Evolutionary conservation across 495 filamentous ascomycete species (phyloP), one percentile per base, ranked within the genome.

Genomic region (Cladorrhinum samala): DNA sequence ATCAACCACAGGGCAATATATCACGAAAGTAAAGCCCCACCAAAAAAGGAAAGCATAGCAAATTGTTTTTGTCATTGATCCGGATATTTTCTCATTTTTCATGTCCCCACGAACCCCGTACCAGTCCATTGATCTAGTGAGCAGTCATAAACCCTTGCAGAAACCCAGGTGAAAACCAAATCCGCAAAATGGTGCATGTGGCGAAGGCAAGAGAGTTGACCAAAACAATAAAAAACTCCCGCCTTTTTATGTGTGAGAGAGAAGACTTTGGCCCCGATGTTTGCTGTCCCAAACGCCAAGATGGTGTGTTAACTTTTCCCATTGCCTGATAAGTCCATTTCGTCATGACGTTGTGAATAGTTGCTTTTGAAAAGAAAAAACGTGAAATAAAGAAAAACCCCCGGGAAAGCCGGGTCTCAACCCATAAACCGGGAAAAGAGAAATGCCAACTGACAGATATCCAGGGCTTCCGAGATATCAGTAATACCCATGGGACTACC

Each of bases 401-500:
- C 40, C 43, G 30, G 40, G 46, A 42, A 56, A 52, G 17, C 33
- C 11, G 30, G 9, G 47, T 43, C 37, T 39, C 54, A 43, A 48
- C 55, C 24, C 58, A 59, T 53, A 47, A 48, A 55, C 43, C 19
- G 50, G 58, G 23, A 46, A 11, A 52, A 27, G 50, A n/a, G 53
- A 59, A 49, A 63, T 57, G 53, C 65, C 58, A 60, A 64, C 46
- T 42, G 58, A 39, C 48, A 55, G 58, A 60, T 68, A 68, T 68
- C 66, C 66, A 68, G 66, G 51, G 62, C 62, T 55, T 57, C 53
- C 51, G 46, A 54, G 56, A 64, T 61, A 66, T 54, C 61, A 56
- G 60, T 57, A 61, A 52, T 61, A 58, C 59, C 53, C 60, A 56
- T 59, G 56, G n/a, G 55, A 61, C 25, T 42, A 43, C 54, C 33